Evolutionary conservation across 2,329 filamentous ascomycete species (phyloP).

Genomic region (Cercospora sp.): DNA sequence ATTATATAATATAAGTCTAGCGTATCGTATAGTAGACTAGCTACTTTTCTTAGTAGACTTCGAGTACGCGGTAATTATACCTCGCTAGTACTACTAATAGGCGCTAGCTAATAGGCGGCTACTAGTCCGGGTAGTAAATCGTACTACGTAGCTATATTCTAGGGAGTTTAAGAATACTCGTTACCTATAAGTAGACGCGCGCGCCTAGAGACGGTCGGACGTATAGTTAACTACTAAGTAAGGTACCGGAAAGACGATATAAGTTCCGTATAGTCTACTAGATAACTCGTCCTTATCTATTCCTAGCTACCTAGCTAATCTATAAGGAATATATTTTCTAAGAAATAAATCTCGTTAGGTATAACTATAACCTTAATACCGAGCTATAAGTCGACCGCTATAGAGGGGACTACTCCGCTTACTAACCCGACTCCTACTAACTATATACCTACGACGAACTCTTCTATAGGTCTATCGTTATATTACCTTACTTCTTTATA

Average conservation of each 20-base stretch:
- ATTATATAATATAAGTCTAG: neutral
- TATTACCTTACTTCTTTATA: neutral
- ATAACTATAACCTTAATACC: neutral
- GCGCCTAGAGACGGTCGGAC: neutral
- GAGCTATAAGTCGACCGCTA: neutral
- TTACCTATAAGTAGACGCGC: neutral
- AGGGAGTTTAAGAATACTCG: neutral
- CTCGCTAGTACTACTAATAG: neutral
- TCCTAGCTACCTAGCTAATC: neutral
- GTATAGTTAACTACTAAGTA: neutral
- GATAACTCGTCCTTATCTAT: neutral
- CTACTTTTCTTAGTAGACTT: neutral
- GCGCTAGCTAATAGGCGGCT: neutral
- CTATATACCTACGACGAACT: no score
- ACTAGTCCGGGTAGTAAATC: neutral
- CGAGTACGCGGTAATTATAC: neutral
- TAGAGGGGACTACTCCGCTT: neutral
- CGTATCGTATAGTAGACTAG: neutral
- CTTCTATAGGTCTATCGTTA: no score
- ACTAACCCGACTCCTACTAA: neutral
- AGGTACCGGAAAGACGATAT: neutral
- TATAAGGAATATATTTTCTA: neutral
- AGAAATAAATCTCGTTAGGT: neutral
- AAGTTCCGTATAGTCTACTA: neutral
- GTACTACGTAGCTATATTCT: neutral